phyloP scores from a whole-genome alignment of 345 rosid species.

The Diplotaxis tenuifolia region DNA sequence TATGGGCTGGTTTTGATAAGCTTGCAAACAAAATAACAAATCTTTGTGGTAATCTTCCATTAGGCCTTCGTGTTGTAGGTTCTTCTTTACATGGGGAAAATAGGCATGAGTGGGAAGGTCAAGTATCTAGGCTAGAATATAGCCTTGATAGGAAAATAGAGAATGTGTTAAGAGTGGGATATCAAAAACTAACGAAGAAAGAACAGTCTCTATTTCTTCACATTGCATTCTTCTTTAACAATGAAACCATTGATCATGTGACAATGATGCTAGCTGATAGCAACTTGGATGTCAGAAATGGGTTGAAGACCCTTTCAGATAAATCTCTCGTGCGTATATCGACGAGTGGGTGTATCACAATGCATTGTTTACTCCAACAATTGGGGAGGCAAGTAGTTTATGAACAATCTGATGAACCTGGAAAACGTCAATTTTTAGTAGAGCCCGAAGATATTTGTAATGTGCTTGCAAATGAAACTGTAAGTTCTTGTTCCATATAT shows the following conservation, averaged over 20 bases:
- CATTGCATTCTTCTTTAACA: slow-evolving; percentile 39
- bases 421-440: slow-evolving; percentile 28
- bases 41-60: slow-evolving; percentile 32
- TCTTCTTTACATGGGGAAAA: slow-evolving; percentile 9
- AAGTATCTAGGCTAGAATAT: slow-evolving; percentile 13
- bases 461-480: slow-evolving; percentile 27
- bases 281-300: not conserved
- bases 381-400: slow-evolving; percentile 32
- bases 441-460: slow-evolving; percentile 20
- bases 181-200: slow-evolving; percentile 23
- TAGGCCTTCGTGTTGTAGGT: slow-evolving; percentile 41
- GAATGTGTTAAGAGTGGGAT: slow-evolving; percentile 25
- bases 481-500: slow-evolving; percentile 1
- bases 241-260: not conserved
- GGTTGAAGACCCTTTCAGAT: slow-evolving; percentile 20
- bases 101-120: slow-evolving; percentile 26
- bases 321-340: slow-evolving; percentile 30
- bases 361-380: slow-evolving; percentile 38
- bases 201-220: slow-evolving; percentile 34
- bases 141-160: slow-evolving; percentile 25
- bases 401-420: slow-evolving; percentile 26
- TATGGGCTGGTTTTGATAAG: not conserved
- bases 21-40: slow-evolving; percentile 4
- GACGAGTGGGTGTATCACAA: not conserved
- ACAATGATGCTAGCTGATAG: slow-evolving; percentile 3